phyloP scores from a whole-genome alignment of 2,329 filamentous ascomycete species.

The Botryotinia globosa region DNA sequence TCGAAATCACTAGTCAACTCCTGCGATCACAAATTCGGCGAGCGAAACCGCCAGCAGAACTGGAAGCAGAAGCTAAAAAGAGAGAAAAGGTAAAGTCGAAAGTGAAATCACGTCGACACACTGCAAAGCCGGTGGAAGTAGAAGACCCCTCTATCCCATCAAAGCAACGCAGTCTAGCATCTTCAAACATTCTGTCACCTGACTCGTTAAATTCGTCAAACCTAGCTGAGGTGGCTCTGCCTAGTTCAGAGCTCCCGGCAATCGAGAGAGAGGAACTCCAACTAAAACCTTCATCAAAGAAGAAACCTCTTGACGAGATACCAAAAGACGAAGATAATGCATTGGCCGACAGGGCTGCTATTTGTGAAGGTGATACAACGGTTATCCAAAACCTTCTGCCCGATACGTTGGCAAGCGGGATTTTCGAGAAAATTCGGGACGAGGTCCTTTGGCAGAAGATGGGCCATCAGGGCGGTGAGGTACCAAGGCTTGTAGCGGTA shows the following conservation, averaged over 20 bases:
- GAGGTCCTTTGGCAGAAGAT: slow-evolving; percentile 90
- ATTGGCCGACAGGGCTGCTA: background rate
- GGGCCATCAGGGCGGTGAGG: slow-evolving; percentile 87
- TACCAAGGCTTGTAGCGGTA: slow-evolving; percentile 86
- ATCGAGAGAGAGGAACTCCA: slow-evolving; percentile 5
- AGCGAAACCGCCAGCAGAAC: slow-evolving; percentile 18
- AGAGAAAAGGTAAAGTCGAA: slow-evolving; percentile 36
- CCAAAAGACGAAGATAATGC: background rate
- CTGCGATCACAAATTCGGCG: slow-evolving; percentile 23
- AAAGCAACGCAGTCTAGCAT: background rate
- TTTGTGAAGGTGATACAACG: slow-evolving; percentile 79
- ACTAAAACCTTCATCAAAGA: background rate
- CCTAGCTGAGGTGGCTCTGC: background rate
- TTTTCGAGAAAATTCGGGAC: slow-evolving; percentile 67
- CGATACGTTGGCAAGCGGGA: slow-evolving; percentile 49
- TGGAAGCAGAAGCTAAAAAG: slow-evolving; percentile 24
- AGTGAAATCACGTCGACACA: slow-evolving; percentile 34
- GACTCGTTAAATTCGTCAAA: background rate
- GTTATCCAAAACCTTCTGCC: slow-evolving; percentile 71
- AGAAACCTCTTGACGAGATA: background rate
- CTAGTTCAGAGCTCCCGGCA: background rate
- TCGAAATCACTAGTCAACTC: slow-evolving; percentile 21
- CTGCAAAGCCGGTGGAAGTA: slow-evolving; percentile 27
- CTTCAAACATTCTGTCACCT: background rate
- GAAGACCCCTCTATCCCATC: background rate